Conservation (phyloP, 306 rosid species). For the Hippophae gyantsensis region DNA sequence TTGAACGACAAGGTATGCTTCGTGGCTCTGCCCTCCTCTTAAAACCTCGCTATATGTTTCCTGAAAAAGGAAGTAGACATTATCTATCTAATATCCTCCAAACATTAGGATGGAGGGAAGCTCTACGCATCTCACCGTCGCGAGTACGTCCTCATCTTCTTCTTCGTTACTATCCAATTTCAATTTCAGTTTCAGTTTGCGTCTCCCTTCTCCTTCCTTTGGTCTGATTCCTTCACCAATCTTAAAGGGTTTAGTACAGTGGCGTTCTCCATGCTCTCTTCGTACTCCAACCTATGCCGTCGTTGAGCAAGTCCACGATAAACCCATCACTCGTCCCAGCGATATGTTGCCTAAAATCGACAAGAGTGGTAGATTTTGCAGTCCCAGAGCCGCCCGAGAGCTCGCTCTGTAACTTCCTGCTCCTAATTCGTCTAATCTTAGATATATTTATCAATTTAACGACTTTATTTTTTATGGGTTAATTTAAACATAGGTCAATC, state of each 20-base stretch:
- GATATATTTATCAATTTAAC: neutral
- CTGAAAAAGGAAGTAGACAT: no score
- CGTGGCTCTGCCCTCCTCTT: no score
- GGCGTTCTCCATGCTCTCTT: slow-evolving; percentile 25
- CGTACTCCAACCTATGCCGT: slow-evolving; percentile 32
- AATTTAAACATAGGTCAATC: slow-evolving; percentile 42
- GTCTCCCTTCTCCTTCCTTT: slow-evolving; percentile 10
- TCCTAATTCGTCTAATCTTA: neutral
- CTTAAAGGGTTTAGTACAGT: neutral
- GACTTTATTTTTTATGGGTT: neutral
- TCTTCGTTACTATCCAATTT: slow-evolving; percentile 5
- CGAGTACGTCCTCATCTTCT: slow-evolving; percentile 1
- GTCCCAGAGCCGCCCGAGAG: slow-evolving; percentile 94
- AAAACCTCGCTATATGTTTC: no score
- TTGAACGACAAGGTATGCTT: no score
- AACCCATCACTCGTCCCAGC: slow-evolving; percentile 13
- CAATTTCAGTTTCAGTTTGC: slow-evolving; percentile 10
- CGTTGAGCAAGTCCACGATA: slow-evolving; percentile 20
- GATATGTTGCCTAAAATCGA: slow-evolving; percentile 67
- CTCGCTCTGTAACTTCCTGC: slow-evolving; percentile 59
- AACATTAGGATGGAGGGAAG: slow-evolving; percentile 21
- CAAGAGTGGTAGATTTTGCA: slow-evolving; percentile 70
- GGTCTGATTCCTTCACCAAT: slow-evolving; percentile 9
- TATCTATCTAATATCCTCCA: no score
- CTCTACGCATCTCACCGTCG: neutral